Evolutionary conservation across 2,329 filamentous ascomycete genomes (phyloP).

Genomic region (Tricladium varicosporioides): DNA sequence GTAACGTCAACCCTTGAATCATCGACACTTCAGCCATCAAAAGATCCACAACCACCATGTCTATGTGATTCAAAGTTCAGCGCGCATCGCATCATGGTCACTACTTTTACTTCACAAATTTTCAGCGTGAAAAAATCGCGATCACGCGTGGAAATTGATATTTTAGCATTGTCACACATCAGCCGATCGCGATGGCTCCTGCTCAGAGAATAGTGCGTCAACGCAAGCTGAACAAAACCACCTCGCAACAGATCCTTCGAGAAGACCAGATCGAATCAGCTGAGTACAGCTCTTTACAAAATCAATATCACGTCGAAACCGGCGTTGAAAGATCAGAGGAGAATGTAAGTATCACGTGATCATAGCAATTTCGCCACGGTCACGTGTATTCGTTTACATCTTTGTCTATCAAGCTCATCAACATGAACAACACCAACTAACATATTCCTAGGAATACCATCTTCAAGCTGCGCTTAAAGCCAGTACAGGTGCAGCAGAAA

Average conservation of each 20-base stretch:
- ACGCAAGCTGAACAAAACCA: slow-evolving; percentile 57
- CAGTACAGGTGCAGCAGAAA: slow-evolving; percentile 23
- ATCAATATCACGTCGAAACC: slow-evolving; percentile 82
- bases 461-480: slow-evolving; percentile 34
- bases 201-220: slow-evolving; percentile 36
- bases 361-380: background rate
- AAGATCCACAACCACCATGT: slow-evolving; percentile 23
- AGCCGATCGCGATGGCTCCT: slow-evolving; percentile 21
- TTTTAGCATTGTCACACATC: slow-evolving; percentile 13
- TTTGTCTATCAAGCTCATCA: background rate
- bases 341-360: slow-evolving; percentile 68
- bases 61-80: slow-evolving; percentile 20
- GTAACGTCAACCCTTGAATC: slow-evolving; percentile 4
- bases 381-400: slow-evolving; percentile 1
- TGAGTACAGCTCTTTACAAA: slow-evolving; percentile 74
- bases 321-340: slow-evolving; percentile 97
- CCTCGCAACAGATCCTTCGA: slow-evolving; percentile 57
- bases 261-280: slow-evolving; percentile 86
- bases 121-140: slow-evolving; percentile 29
- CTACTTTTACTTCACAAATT: slow-evolving; percentile 21
- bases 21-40: slow-evolving; percentile 25
- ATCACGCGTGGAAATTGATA: slow-evolving; percentile 22
- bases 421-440: slow-evolving; percentile 2
- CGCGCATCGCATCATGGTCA: slow-evolving; percentile 29
- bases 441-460: slow-evolving; percentile 35